Evolutionary conservation across 257 asterid species (phyloP).

Genomic region (Penstemon davidsonii): DNA sequence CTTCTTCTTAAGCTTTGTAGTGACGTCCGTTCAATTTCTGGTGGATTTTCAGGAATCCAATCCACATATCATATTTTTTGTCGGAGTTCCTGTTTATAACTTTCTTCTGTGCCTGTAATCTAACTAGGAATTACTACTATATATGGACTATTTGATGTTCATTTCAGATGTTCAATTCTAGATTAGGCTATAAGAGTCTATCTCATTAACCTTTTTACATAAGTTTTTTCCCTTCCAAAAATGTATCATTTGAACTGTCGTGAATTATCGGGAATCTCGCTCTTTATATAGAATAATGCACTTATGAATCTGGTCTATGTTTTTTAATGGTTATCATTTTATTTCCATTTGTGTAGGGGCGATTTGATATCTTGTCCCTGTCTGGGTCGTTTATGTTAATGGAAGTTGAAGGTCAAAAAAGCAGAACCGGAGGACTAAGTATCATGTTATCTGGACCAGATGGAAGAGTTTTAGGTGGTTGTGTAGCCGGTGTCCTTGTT

Average conservation of each 20-base stretch:
- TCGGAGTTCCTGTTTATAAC: background rate
- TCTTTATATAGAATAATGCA: conserved; percentile 6
- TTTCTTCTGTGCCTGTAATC: background rate
- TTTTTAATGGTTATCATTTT: background rate
- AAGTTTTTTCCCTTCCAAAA: background rate
- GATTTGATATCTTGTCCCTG: conserved; percentile 56
- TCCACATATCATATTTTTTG: background rate
- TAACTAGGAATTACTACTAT: background rate
- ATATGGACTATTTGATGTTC: background rate
- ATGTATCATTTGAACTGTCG: background rate
- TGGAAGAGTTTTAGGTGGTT: conserved; percentile 70
- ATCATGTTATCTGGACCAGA: conserved; percentile 58
- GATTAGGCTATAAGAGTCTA: background rate
- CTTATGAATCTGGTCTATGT: background rate
- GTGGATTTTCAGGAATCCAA: background rate
- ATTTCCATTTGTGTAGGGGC: conserved; percentile 40
- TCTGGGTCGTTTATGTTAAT: conserved; percentile 60
- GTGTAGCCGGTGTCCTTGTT: conserved; percentile 60
- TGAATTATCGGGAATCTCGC: conserved; percentile 1
- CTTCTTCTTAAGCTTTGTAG: background rate
- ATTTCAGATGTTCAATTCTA: background rate
- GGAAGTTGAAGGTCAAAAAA: conserved; percentile 53
- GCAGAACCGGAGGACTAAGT: conserved; percentile 61
- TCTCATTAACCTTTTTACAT: background rate
- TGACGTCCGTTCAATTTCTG: background rate